phyloP scores from a whole-genome alignment of 148 eudicot species.

The Spergularia marina region DNA sequence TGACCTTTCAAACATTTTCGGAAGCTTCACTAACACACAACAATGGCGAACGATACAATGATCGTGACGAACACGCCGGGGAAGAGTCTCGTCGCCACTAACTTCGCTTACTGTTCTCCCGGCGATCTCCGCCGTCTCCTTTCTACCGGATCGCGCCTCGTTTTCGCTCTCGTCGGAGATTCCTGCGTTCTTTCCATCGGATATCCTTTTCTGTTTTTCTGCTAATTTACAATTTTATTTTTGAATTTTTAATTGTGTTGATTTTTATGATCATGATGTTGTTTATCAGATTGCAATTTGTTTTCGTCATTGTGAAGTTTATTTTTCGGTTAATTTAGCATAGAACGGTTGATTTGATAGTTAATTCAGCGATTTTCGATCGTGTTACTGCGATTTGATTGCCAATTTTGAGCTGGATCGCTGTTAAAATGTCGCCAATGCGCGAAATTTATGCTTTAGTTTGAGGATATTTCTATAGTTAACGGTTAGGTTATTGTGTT shows the following conservation, averaged over 20 bases:
- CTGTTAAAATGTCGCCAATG: too few relatives aligned
- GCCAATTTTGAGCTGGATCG: too few relatives aligned
- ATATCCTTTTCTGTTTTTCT: slow-evolving; percentile 49
- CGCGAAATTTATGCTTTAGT: too few relatives aligned
- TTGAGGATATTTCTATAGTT: too few relatives aligned
- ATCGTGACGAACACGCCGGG: slow-evolving; percentile 73
- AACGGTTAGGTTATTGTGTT: too few relatives aligned
- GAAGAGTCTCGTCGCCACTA: slow-evolving; percentile 58
- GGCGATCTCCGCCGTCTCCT: slow-evolving; percentile 46
- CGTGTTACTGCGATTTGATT: too few relatives aligned
- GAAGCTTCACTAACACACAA: not conserved
- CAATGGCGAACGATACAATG: slow-evolving; percentile 45
- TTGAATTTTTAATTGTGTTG: not conserved
- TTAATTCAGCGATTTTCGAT: too few relatives aligned
- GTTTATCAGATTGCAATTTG: not conserved
- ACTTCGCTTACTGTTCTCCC: slow-evolving; percentile 53
- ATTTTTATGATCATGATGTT: not conserved
- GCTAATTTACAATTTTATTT: not conserved
- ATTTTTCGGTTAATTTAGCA: not conserved
- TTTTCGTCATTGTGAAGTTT: not conserved
- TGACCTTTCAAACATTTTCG: too few relatives aligned
- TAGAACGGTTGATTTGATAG: not conserved
- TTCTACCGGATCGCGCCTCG: slow-evolving; percentile 52
- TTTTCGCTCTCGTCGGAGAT: slow-evolving; percentile 41
- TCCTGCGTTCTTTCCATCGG: slow-evolving; percentile 51